Evolutionary conservation across 768 basidiomycete species (phyloP).

Genomic region (Gelatoporia subvermispora): DNA sequence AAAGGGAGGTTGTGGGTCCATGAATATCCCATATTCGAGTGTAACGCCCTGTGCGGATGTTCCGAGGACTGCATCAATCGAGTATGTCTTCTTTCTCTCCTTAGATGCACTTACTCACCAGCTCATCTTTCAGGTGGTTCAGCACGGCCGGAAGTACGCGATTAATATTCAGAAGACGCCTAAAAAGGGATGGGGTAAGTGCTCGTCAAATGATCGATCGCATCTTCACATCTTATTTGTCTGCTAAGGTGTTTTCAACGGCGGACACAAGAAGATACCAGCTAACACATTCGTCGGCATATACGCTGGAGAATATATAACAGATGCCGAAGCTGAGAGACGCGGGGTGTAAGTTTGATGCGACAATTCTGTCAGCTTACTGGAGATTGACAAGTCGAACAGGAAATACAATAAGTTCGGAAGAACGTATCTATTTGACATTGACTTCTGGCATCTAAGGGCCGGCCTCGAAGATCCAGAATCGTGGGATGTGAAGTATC

Average conservation of each 20-base stretch:
- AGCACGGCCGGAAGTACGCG: constrained; percentile 62
- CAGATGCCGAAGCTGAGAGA: constrained; percentile 57
- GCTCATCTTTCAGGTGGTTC: constrained; percentile 58
- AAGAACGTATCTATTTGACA: constrained; percentile 75
- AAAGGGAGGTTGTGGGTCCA: constrained; percentile 42
- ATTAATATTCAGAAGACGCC: constrained; percentile 66
- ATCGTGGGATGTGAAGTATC: constrained; percentile 37
- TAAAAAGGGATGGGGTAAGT: constrained; percentile 82
- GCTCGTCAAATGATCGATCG: background rate
- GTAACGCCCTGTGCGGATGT: constrained; percentile 78
- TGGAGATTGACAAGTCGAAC: constrained; percentile 24
- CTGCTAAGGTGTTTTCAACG: constrained; percentile 63
- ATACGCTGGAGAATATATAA: constrained; percentile 81
- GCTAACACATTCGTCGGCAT: constrained; percentile 73
- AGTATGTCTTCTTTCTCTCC: constrained; percentile 37
- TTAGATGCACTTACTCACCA: background rate
- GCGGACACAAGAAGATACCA: constrained; percentile 56
- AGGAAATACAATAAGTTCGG: constrained; percentile 72
- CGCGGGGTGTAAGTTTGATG: constrained; percentile 55
- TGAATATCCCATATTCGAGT: constrained; percentile 76
- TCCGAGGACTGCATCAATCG: constrained; percentile 78
- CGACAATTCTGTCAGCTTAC: background rate
- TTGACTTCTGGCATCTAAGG: constrained; percentile 71
- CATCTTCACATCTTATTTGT: too few species aligned
- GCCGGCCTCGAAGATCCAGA: constrained; percentile 22